Conservation (phyloP, 768 basidiomycete genomes). For the Tulasnella sp. region DNA sequence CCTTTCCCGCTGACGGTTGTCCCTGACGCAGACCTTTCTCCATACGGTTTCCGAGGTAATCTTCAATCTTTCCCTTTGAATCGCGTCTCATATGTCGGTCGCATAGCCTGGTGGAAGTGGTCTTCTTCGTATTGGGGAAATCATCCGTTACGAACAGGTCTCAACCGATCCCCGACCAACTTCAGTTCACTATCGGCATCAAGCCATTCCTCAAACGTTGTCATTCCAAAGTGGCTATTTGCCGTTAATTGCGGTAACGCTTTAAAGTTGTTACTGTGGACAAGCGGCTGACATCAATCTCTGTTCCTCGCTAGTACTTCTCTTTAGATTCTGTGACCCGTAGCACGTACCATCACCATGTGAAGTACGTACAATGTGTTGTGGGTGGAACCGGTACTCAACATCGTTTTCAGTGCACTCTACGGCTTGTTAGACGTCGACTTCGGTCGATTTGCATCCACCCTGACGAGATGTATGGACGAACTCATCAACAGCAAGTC, state of each 20-base stretch:
- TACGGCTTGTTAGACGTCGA: slow-evolving; percentile 14
- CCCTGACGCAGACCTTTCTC: neutral
- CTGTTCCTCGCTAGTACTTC: slow-evolving; percentile 43
- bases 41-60: neutral
- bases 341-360: neutral
- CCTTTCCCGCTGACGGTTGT: slow-evolving; percentile 29
- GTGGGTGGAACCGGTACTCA: too few relatives aligned
- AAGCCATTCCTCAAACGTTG: neutral
- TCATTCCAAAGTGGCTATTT: slow-evolving; percentile 10
- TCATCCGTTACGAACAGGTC: neutral
- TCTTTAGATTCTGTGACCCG: slow-evolving; percentile 46
- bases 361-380: neutral
- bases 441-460: neutral
- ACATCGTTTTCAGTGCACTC: neutral
- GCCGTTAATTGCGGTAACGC: neutral
- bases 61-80: neutral
- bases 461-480: neutral
- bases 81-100: neutral
- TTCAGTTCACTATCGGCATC: neutral
- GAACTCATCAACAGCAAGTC: neutral
- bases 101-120: slow-evolving; percentile 1
- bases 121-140: neutral
- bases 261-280: neutral
- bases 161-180: neutral
- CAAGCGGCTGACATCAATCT: neutral